Base-by-base conservation (phyloP, 2,329 filamentous ascomycete genomes). In the Fusarium transvaalense region DNA sequence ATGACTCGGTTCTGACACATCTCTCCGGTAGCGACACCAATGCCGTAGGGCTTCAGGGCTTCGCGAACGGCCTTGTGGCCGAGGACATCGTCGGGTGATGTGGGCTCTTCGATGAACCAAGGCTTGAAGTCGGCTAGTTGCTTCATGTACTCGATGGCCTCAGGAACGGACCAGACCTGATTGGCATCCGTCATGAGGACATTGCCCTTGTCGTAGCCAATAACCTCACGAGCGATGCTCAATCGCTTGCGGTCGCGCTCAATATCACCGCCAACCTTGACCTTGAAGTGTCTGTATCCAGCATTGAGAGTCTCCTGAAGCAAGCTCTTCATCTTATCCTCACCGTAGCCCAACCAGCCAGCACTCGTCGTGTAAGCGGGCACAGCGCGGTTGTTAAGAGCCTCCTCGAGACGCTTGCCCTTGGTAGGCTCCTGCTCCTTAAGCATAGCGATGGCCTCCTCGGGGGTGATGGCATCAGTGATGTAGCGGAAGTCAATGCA, bases 401-500 rank as follows among this genome's bases (percentile, higher is more conserved):
- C 94, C 71, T 97, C 92, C 72, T 87, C 81, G 25, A 97, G 82
- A 55, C 94, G 86, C 75, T 88, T 82, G 35, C 85, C 83, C 83
- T 97, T 97, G 38, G 88, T 90, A 2, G 78, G 71, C 79, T 92
- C 89, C 23, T 86, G 81, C 75, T 87, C 86, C 72, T 85, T 86
- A 43, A 97, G 83, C 76, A 97, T 83, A 23, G 83, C 84, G 37
- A 97, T 78, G 0, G 93, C 93, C 79, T 97, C 94, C 39, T 93
- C 90, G 0, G 92, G 92, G 0, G 93, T 97, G 70, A 97, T 85
- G n/a, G 93, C 93, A 80, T 97, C 94, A 25, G 92, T 96, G 79
- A 97, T 97, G 81, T 97, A 97, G 50, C 94, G 87, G 83, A 97
- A 97, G 81, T 97, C 94, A 77, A 97, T 94, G 82, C 94, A 95